These are phyloP conservation scores for Suaeda aralocaspica DNA, from an alignment of 148 eudicot species.

Conservation along the genomic window DNA sequence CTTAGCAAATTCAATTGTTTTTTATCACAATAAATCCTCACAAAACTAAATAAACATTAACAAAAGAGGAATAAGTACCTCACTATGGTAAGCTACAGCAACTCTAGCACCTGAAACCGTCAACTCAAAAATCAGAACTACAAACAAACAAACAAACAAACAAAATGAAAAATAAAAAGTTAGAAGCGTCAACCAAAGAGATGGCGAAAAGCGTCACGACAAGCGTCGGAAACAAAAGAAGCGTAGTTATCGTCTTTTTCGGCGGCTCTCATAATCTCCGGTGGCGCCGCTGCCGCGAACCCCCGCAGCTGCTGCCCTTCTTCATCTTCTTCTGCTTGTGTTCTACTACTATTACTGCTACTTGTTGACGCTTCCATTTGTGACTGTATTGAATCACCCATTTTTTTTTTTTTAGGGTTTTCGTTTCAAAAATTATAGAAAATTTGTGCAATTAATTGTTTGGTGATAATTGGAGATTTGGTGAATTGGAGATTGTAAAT, in stretches of 20 bases:
- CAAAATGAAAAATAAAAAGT: neutral
- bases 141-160: no score
- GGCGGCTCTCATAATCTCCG: conserved; percentile 97
- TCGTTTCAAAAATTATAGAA: neutral
- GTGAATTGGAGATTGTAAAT: neutral
- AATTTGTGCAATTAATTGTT: neutral
- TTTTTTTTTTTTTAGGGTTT: neutral
- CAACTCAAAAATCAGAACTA: neutral
- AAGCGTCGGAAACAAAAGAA: conserved; percentile 87
- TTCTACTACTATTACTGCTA: neutral
- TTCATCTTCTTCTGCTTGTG: neutral
- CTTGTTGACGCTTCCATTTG: neutral
- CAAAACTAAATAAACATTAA: neutral
- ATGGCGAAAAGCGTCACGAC: conserved; percentile 96
- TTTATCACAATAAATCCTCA: neutral
- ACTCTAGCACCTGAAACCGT: conserved; percentile 74
- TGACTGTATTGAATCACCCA: neutral
- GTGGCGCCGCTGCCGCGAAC: conserved; percentile 89
- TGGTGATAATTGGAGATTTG: neutral
- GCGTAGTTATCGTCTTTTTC: conserved; percentile 97
- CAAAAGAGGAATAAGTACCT: conserved; percentile 39
- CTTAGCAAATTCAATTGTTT: no score
- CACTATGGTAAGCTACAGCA: conserved; percentile 78
- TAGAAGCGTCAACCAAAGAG: conserved; percentile 54
- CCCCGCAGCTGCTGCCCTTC: conserved; percentile 27